Evolutionary conservation across 148 eudicot species (phyloP), one percentile per base, ranked within the genome.

Genomic region (Agrostemma githago): DNA sequence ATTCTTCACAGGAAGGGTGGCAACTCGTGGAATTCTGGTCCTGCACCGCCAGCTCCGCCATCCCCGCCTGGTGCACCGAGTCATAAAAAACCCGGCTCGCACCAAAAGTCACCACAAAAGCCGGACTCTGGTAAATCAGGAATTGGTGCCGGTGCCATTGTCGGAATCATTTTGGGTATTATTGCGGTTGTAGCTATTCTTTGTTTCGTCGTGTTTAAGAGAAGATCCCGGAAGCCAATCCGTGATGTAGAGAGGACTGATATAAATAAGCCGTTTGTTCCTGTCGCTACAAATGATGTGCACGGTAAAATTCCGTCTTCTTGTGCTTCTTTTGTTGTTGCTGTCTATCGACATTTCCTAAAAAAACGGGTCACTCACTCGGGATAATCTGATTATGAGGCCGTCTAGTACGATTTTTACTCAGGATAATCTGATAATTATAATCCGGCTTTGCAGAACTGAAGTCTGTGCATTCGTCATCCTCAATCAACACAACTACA

Each of bases 11-110:
- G 98, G 66, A 84, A 77, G 73, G 86, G 74, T 66, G 98, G 98
- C 20, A 95, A 95, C 82, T 81, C 86, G 51, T 90, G 88, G 84
- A 92, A 69, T 85, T 81, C 93, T 34, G 98, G 98, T 62, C 82
- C 96, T 63, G 90, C 98, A 65, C 98, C 56, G 0, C 56, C 56
- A 15, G 11, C 56, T 2, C 56, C 98, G 67, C 98, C 98, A 16
- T 86, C 98, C 77, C 98, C 98, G 71, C 96, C 98, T 64, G 93
- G 98, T 75, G 86, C 93, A 12, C 93, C 85, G 70, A 86, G 68
- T 70, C 83, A 80, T 20, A 85, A 78, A 53, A 82, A 84, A 42
- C 56, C 96, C 17, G 81, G 82, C 38, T 79, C 74, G 74, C 81
- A 73, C 43, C 59, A 72, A 41, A 74, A 73, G 15, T 60, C 86